phyloP scores from a whole-genome alignment of 2,329 filamentous ascomycete species.

The Fusarium mundagurra region DNA sequence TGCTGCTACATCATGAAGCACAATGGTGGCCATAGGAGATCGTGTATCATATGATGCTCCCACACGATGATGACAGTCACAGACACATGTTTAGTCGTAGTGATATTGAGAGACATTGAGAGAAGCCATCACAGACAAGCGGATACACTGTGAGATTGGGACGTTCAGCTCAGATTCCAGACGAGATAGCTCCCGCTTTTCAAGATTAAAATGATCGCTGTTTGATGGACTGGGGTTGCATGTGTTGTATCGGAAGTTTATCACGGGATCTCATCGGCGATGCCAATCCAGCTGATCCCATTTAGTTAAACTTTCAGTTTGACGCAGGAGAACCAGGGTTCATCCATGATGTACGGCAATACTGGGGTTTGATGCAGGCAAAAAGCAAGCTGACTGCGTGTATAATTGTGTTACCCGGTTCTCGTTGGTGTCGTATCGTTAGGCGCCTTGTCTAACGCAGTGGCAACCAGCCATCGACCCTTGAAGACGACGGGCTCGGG shows the following conservation, averaged over 20 bases:
- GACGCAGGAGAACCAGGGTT: constrained; percentile 10
- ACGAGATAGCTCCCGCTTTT: neutral
- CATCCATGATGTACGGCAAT: neutral
- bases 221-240: constrained; percentile 25
- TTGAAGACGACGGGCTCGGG: neutral
- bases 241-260: constrained; percentile 19
- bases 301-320: constrained; percentile 7
- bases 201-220: neutral
- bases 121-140: neutral
- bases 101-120: neutral
- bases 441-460: constrained; percentile 13
- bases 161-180: neutral
- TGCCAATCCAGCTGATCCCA: constrained; percentile 20
- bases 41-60: constrained; percentile 10
- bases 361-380: neutral
- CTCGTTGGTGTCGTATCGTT: neutral
- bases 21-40: neutral
- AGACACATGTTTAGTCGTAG: neutral
- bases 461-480: constrained; percentile 8
- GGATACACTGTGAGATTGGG: neutral
- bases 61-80: neutral
- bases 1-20: neutral
- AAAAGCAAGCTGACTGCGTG: neutral
- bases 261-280: neutral
- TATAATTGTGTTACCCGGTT: neutral